Percentiles rank a stretch among this genome's conserved stretches.
Conservation (phyloP, 345 rosid species). For the Citrus australasica region DNA sequence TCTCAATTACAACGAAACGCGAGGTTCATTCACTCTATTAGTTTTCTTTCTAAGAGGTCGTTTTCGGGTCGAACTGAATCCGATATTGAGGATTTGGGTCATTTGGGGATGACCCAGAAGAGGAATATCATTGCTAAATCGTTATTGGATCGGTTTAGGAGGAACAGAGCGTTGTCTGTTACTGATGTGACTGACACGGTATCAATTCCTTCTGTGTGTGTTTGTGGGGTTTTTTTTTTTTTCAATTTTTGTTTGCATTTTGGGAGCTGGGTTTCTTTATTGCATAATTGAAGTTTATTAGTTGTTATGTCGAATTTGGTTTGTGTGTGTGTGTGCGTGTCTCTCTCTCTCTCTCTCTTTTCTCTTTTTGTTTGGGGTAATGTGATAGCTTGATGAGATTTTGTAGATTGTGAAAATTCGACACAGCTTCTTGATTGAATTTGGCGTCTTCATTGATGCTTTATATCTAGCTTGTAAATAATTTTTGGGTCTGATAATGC, state of each 20-base stretch:
- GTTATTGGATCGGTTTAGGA: conserved; percentile 45
- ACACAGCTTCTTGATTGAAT: not conserved
- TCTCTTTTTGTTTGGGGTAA: not conserved
- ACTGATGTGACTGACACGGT: conserved; percentile 72
- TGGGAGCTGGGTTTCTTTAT: conserved; percentile 1
- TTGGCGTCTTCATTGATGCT: not conserved
- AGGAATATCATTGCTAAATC: conserved; percentile 28
- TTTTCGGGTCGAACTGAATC: conserved; percentile 20
- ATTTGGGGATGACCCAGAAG: conserved; percentile 21
- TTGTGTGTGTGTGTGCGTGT: not conserved
- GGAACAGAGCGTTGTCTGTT: conserved; percentile 51
- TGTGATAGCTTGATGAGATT: not conserved
- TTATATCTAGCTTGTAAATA: not conserved
- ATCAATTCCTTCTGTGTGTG: not conserved
- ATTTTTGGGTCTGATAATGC: not conserved
- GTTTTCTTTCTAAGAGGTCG: conserved; percentile 39
- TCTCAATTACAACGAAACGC: conserved; percentile 21
- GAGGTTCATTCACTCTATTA: conserved; percentile 35
- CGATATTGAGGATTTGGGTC: conserved; percentile 61
- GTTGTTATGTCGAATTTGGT: not conserved
- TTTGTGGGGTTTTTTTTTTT: not conserved
- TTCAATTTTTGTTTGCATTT: not conserved
- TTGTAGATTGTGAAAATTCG: not conserved
- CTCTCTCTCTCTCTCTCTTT: not conserved
- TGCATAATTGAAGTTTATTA: not conserved